Evolutionary conservation across 1,284 basidiomycete species (phyloP).

Genomic region (Fistulinella cinereoalba): DNA sequence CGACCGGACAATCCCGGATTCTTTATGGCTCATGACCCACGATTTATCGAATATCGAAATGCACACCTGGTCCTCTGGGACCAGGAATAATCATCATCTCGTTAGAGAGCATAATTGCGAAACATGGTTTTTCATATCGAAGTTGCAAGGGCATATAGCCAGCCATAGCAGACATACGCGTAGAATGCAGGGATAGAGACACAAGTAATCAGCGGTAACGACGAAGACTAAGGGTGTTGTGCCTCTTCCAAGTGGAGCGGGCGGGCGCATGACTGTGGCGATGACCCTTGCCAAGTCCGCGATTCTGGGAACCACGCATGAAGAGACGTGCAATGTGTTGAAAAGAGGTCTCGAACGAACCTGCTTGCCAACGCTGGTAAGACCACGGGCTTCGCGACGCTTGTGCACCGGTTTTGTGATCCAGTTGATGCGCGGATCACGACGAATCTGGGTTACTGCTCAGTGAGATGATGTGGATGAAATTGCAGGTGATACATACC

Average conservation of each 20-base stretch:
- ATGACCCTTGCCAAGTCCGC: conserved; percentile 94
- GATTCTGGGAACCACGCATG: conserved; percentile 57
- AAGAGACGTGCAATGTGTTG: neutral
- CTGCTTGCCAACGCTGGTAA: conserved; percentile 95
- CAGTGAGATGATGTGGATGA: conserved; percentile 1
- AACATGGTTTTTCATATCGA: conserved; percentile 17
- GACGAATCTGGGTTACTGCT: conserved; percentile 64
- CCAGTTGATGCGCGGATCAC: conserved; percentile 98
- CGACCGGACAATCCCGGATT: no score
- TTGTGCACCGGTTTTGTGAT: conserved; percentile 99
- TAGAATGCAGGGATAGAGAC: conserved; percentile 3
- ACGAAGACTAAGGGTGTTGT: conserved; percentile 97
- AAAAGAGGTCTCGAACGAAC: conserved; percentile 39
- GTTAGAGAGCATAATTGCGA: no score
- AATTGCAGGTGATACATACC: conserved; percentile 43
- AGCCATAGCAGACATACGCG: conserved; percentile 18
- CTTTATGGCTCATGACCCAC: no score
- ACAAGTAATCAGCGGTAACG: conserved; percentile 82
- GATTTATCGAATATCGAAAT: no score
- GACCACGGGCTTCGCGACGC: conserved; percentile 95
- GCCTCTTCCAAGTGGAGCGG: conserved; percentile 91
- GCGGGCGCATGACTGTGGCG: conserved; percentile 93
- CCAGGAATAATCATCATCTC: no score
- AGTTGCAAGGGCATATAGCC: conserved; percentile 18
- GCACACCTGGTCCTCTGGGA: no score